Evolutionary conservation across 352 stramenopile species (phyloP).

Genomic region (Pythium vanterpoolii): DNA sequence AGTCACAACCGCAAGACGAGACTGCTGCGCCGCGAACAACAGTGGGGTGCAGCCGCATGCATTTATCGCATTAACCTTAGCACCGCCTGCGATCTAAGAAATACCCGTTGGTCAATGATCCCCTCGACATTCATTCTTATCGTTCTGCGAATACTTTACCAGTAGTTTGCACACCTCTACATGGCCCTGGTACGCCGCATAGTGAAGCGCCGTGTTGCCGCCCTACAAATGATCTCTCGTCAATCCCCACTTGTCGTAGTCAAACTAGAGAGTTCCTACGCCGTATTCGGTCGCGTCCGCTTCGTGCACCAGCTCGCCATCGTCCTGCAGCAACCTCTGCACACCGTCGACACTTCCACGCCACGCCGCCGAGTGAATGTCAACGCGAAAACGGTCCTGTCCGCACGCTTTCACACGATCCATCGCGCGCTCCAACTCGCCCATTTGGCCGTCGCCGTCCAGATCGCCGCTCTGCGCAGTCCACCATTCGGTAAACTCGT

Average conservation of each 20-base stretch:
- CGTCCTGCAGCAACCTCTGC: constrained; percentile 32
- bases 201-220: constrained; percentile 66
- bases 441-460: constrained; percentile 36
- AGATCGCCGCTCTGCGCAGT: constrained; percentile 27
- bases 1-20: constrained; percentile 34
- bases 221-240: constrained; percentile 25
- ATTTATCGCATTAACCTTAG: constrained; percentile 59
- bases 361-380: constrained; percentile 67
- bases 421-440: constrained; percentile 49
- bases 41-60: constrained; percentile 54
- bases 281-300: constrained; percentile 51
- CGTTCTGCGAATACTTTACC: constrained; percentile 26
- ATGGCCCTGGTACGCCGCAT: constrained; percentile 70
- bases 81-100: constrained; percentile 32
- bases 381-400: constrained; percentile 55
- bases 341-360: constrained; percentile 42
- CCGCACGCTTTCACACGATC: constrained; percentile 48
- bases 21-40: constrained; percentile 72
- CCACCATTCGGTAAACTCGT: constrained; percentile 69
- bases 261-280: constrained; percentile 16
- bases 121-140: no score
- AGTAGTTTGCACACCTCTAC: constrained; percentile 34
- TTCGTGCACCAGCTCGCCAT: constrained; percentile 39
- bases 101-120: no score
- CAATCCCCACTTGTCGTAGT: not conserved